Percentiles rank a stretch among this genome's conserved stretches.
Evolutionary conservation across 768 basidiomycete species (phyloP).

Genomic region (Podaxis pistillaris): DNA sequence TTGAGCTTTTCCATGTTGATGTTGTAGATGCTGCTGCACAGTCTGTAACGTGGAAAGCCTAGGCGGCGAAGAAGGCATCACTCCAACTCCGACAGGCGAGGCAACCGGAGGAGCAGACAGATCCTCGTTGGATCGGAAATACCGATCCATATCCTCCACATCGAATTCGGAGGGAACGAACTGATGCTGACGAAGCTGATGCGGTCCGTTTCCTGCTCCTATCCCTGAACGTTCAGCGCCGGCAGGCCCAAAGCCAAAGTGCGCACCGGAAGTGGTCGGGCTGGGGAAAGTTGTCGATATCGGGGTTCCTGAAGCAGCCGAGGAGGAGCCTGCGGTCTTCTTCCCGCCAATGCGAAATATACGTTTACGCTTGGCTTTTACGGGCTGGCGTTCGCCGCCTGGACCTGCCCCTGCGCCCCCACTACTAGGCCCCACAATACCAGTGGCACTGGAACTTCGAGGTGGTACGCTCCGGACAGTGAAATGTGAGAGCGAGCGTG

Average conservation of each 20-base stretch:
- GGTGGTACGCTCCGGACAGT: slow-evolving; percentile 89
- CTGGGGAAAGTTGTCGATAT: slow-evolving; percentile 9
- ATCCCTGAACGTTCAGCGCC: background rate
- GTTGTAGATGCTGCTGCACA: slow-evolving; percentile 2
- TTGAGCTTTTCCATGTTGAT: slow-evolving; percentile 1
- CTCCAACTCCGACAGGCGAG: background rate
- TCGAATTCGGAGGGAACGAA: slow-evolving; percentile 47
- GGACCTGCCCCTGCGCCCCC: slow-evolving; percentile 23
- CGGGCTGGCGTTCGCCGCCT: slow-evolving; percentile 45
- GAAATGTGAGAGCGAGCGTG: slow-evolving; percentile 86
- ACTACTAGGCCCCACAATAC: slow-evolving; percentile 19
- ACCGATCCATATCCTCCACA: slow-evolving; percentile 69
- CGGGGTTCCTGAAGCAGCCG: slow-evolving; percentile 14
- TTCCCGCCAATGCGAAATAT: slow-evolving; percentile 59
- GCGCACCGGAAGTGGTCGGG: background rate
- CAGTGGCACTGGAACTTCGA: slow-evolving; percentile 29
- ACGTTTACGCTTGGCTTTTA: slow-evolving; percentile 77
- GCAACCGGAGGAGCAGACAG: background rate
- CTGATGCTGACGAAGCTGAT: slow-evolving; percentile 26
- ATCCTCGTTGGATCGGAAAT: slow-evolving; percentile 49
- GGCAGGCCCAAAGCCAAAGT: background rate
- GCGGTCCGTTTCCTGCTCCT: background rate
- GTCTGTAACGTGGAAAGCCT: background rate
- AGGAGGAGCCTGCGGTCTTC: slow-evolving; percentile 18
- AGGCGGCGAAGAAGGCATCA: background rate